phyloP scores from a whole-genome alignment of 345 rosid genomes.

The Sonneratia caseolaris region DNA sequence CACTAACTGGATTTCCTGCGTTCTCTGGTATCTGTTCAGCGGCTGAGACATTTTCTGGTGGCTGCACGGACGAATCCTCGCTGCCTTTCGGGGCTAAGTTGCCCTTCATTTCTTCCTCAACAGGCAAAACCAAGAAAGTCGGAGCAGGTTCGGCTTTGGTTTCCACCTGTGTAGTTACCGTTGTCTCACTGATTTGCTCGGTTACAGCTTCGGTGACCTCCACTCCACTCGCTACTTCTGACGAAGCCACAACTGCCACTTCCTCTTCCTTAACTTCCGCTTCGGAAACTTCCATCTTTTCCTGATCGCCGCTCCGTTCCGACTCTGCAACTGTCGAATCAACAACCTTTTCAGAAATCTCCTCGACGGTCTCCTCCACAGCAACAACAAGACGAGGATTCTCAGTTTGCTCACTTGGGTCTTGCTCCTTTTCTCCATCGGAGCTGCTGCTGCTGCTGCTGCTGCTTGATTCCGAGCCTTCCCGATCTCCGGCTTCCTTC shows the following conservation, averaged over 20 bases:
- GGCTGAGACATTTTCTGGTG: neutral
- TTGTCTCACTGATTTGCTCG: slow-evolving; percentile 2
- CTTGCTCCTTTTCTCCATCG: slow-evolving; percentile 14
- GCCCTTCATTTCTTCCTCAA: slow-evolving; percentile 5
- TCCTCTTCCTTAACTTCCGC: slow-evolving; percentile 3
- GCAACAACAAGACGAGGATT: neutral
- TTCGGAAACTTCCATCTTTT: neutral
- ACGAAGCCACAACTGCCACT: neutral
- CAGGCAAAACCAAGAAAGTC: neutral
- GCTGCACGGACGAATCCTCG: neutral
- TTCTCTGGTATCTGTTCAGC: slow-evolving; percentile 17
- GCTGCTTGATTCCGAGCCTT: slow-evolving; percentile 10
- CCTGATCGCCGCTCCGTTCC: neutral
- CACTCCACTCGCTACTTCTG: slow-evolving; percentile 7
- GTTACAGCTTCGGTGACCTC: slow-evolving; percentile 2
- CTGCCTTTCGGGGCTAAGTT: slow-evolving; percentile 2
- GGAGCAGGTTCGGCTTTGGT: neutral
- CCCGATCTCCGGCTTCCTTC: neutral
- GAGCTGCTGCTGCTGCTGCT: slow-evolving; percentile 15
- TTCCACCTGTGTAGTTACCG: neutral
- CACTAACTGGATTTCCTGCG: slow-evolving; percentile 35
- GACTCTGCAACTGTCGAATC: slow-evolving; percentile 1
- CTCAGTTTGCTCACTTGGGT: neutral
- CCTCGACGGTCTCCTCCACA: slow-evolving; percentile 12
- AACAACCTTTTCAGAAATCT: slow-evolving; percentile 3